Conservation (phyloP, 495 filamentous ascomycete genomes). For the Daldinia decipiens region DNA sequence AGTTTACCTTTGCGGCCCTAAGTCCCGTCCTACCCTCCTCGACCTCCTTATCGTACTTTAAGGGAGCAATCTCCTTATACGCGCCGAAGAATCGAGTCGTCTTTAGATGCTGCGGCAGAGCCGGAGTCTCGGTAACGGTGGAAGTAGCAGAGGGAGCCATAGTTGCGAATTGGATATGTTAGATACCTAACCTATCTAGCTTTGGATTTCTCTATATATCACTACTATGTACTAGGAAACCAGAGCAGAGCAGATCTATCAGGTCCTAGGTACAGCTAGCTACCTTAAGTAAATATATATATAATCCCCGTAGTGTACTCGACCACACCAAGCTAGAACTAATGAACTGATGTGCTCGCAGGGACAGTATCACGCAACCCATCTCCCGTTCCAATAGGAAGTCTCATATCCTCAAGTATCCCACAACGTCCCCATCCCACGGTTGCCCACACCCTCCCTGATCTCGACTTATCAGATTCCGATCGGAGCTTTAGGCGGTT, state of each 20-base stretch:
- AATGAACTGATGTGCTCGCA: conserved; percentile 49
- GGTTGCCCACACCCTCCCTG: conserved; percentile 23
- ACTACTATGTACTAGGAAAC: neutral
- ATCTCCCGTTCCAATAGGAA: conserved; percentile 46
- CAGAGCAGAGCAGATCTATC: neutral
- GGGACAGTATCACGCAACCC: conserved; percentile 45
- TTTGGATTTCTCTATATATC: conserved; percentile 8
- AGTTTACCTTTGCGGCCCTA: conserved; percentile 55
- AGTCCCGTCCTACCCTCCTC: conserved; percentile 60
- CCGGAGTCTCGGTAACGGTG: conserved; percentile 52
- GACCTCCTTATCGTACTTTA: conserved; percentile 61
- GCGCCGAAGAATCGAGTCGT: conserved; percentile 56
- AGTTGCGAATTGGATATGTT: conserved; percentile 25
- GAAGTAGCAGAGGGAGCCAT: conserved; percentile 68
- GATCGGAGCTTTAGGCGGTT: conserved; percentile 30
- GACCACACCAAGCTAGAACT: conserved; percentile 20
- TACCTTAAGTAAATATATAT: conserved; percentile 32
- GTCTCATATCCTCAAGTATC: conserved; percentile 2
- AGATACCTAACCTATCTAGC: too few species aligned
- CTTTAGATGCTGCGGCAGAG: conserved; percentile 51
- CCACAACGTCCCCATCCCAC: conserved; percentile 14
- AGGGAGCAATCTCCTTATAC: conserved; percentile 70
- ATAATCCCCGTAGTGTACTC: neutral
- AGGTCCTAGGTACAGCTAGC: conserved; percentile 4
- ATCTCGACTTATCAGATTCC: conserved; percentile 40